A percentile compares a stretch with the other conserved stretches of the same genome.
phyloP scores from a whole-genome alignment of 441 rosid genomes.

The Omphalea diandra region DNA sequence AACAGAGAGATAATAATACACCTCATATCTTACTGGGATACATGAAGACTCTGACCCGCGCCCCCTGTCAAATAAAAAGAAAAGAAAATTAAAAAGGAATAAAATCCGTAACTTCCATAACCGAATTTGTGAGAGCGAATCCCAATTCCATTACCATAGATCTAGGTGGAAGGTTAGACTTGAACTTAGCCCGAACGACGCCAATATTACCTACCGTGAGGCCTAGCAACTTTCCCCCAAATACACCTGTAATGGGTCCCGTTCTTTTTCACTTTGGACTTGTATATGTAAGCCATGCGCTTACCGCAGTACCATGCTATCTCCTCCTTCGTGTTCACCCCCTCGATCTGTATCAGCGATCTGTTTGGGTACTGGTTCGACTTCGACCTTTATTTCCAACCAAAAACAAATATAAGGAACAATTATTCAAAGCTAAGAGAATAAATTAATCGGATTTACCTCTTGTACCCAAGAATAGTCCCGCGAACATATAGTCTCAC shows the following conservation, averaged over 20 bases:
- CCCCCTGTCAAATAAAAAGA: slow-evolving; percentile 44
- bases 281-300: slow-evolving; percentile 82
- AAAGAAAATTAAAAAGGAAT: neutral
- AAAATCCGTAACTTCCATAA: neutral
- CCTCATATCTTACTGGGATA: slow-evolving; percentile 84
- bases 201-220: slow-evolving; percentile 96
- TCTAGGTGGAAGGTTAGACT: slow-evolving; percentile 79
- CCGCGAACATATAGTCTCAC: slow-evolving; percentile 90
- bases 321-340: slow-evolving; percentile 84
- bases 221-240: slow-evolving; percentile 87
- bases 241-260: slow-evolving; percentile 83
- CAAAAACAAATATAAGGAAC: neutral
- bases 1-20: slow-evolving; percentile 2
- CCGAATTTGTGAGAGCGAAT: neutral
- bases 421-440: neutral
- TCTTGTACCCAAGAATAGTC: slow-evolving; percentile 86
- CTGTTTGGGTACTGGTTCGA: slow-evolving; percentile 89
- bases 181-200: slow-evolving; percentile 84
- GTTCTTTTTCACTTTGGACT: slow-evolving; percentile 77
- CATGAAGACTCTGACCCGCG: slow-evolving; percentile 75
- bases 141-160: slow-evolving; percentile 58
- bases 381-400: slow-evolving; percentile 57
- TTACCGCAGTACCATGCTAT: slow-evolving; percentile 80
- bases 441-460: slow-evolving; percentile 36
- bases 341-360: slow-evolving; percentile 83